phyloP scores from a whole-genome alignment of 1,284 basidiomycete genomes.

The Apiotrichum domesticum region DNA sequence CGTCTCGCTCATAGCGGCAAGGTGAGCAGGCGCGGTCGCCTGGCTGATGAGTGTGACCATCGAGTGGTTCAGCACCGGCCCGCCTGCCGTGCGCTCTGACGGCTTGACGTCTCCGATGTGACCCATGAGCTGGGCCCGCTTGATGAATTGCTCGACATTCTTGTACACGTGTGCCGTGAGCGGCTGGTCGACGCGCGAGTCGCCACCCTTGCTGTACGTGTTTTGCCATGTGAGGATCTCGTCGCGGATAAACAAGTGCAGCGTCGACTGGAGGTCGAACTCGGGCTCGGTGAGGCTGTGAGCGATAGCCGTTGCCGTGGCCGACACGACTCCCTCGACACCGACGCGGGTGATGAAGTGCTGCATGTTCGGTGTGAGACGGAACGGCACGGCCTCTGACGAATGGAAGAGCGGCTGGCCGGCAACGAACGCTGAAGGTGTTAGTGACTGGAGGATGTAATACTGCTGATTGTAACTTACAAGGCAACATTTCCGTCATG shows the following conservation, averaged over 20 bases:
- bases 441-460: background rate
- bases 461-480: conserved; percentile 49
- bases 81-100: conserved; percentile 50
- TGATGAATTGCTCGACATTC: conserved; percentile 73
- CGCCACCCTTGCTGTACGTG: conserved; percentile 41
- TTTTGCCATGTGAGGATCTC: conserved; percentile 54
- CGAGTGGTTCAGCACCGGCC: conserved; percentile 65
- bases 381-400: conserved; percentile 88
- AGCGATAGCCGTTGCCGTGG: conserved; percentile 84
- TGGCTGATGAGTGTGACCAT: conserved; percentile 74
- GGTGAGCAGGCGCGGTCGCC: conserved; percentile 51
- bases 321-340: conserved; percentile 81
- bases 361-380: conserved; percentile 95
- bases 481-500: conserved; percentile 83
- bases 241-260: conserved; percentile 69
- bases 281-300: conserved; percentile 87
- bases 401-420: conserved; percentile 65
- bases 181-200: conserved; percentile 51
- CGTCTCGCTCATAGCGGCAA: conserved; percentile 54
- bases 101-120: conserved; percentile 58
- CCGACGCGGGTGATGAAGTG: conserved; percentile 82
- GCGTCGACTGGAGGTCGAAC: conserved; percentile 54
- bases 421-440: conserved; percentile 48
- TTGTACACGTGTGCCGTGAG: conserved; percentile 64
- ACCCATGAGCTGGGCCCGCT: conserved; percentile 40